Conservation (phyloP, 305 asterid genomes). For the Vinca major region DNA sequence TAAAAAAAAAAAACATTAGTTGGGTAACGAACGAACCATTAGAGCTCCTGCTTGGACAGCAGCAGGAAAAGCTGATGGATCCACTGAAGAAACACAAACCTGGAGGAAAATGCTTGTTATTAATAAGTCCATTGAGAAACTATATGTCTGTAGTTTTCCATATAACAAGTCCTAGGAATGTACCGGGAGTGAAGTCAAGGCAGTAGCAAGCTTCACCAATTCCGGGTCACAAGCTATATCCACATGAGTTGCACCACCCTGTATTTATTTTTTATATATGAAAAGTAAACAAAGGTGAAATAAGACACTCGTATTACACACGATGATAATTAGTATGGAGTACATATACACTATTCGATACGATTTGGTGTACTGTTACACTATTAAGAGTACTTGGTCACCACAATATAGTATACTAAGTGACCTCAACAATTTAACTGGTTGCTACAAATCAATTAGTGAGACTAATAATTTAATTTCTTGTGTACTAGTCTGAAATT, state of each 20-base stretch:
- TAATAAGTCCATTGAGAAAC: not conserved
- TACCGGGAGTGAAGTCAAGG: constrained; percentile 76
- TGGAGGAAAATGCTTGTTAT: constrained; percentile 18
- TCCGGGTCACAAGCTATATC: constrained; percentile 88
- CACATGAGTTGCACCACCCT: constrained; percentile 96
- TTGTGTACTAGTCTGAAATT: too few relatives aligned
- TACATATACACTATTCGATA: too few relatives aligned
- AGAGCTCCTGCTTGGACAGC: constrained; percentile 91
- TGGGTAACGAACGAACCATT: constrained; percentile 35
- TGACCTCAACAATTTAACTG: too few relatives aligned
- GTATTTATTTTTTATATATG: too few relatives aligned
- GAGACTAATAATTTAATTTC: not conserved
- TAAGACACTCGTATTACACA: not conserved
- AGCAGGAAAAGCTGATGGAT: constrained; percentile 69
- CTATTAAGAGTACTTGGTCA: too few relatives aligned
- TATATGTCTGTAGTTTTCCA: too few relatives aligned
- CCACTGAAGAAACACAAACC: constrained; percentile 89
- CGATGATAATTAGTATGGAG: not conserved
- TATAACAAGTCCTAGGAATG: too few relatives aligned
- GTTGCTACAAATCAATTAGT: not conserved
- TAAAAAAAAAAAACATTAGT: not conserved
- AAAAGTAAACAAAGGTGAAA: not conserved
- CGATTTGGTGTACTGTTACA: too few relatives aligned
- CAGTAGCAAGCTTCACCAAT: constrained; percentile 67
- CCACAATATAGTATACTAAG: too few relatives aligned